phyloP scores from a whole-genome alignment of 2,329 filamentous ascomycete species.

The Hypoxylon sp. region DNA sequence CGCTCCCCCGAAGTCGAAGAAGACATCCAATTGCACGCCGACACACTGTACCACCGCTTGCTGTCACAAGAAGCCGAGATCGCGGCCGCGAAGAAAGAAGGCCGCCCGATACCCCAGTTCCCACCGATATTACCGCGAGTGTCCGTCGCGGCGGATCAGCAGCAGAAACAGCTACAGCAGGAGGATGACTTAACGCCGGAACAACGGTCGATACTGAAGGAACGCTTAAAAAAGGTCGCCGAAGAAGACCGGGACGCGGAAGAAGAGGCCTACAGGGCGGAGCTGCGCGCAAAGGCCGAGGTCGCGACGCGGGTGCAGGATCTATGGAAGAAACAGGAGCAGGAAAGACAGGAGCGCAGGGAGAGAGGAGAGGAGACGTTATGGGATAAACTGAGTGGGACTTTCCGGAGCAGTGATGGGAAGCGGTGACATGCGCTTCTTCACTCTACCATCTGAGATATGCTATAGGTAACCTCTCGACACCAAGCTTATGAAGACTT shows the following conservation, averaged over 20 bases:
- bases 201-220: slow-evolving; percentile 66
- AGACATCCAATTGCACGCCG: slow-evolving; percentile 95
- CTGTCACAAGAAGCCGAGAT: slow-evolving; percentile 82
- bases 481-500: slow-evolving; percentile 11
- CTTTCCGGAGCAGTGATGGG: slow-evolving; percentile 46
- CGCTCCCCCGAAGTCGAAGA: slow-evolving; percentile 80
- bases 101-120: slow-evolving; percentile 71
- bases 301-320: slow-evolving; percentile 70
- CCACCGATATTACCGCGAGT: slow-evolving; percentile 66
- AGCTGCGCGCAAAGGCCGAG: slow-evolving; percentile 72
- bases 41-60: slow-evolving; percentile 90
- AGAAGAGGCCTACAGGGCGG: slow-evolving; percentile 74
- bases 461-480: background rate
- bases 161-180: slow-evolving; percentile 41
- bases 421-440: slow-evolving; percentile 38
- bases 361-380: slow-evolving; percentile 67
- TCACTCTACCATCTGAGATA: background rate
- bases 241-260: slow-evolving; percentile 73
- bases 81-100: slow-evolving; percentile 76
- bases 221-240: slow-evolving; percentile 70
- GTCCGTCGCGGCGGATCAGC: slow-evolving; percentile 43
- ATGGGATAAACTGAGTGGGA: slow-evolving; percentile 58
- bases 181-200: slow-evolving; percentile 59
- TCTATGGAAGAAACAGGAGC: slow-evolving; percentile 69
- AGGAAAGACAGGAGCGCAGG: slow-evolving; percentile 68